Evolutionary conservation across 352 stramenopile species (phyloP).

Genomic region (Blastocystis sp.): DNA sequence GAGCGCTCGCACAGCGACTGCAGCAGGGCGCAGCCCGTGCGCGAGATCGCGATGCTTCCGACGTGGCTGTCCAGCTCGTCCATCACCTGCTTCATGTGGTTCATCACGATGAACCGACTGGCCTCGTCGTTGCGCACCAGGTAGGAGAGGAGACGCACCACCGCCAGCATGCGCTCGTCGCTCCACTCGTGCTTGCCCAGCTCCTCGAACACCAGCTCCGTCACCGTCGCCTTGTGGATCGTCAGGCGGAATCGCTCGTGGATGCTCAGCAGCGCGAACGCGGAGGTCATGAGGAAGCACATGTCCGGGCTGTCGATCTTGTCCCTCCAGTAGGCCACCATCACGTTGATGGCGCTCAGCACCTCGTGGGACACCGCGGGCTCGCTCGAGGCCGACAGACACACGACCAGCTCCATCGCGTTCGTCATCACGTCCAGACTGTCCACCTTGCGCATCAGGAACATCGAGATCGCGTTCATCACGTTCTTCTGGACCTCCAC

Average conservation of each 20-base stretch:
- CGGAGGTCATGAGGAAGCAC: background rate
- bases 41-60: constrained; percentile 12
- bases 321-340: constrained; percentile 32
- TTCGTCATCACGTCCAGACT: constrained; percentile 17
- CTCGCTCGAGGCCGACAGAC: constrained; percentile 36
- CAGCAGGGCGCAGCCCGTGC: constrained; percentile 27
- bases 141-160: constrained; percentile 40
- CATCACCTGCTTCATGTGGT: constrained; percentile 38
- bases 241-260: background rate
- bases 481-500: constrained; percentile 2
- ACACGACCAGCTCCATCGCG: constrained; percentile 58
- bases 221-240: background rate
- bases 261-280: constrained; percentile 32
- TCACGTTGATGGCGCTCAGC: background rate
- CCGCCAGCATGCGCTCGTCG: constrained; percentile 16
- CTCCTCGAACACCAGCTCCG: constrained; percentile 53
- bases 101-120: constrained; percentile 27
- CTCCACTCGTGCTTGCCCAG: constrained; percentile 45
- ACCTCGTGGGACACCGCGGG: background rate
- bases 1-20: constrained; percentile 42
- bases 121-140: constrained; percentile 19
- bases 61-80: constrained; percentile 38
- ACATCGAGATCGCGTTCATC: background rate
- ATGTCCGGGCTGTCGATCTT: constrained; percentile 13
- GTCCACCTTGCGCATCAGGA: background rate